Base-by-base conservation (phyloP, 23 red algal genomes). In the Gracilaria gracilis region DNA sequence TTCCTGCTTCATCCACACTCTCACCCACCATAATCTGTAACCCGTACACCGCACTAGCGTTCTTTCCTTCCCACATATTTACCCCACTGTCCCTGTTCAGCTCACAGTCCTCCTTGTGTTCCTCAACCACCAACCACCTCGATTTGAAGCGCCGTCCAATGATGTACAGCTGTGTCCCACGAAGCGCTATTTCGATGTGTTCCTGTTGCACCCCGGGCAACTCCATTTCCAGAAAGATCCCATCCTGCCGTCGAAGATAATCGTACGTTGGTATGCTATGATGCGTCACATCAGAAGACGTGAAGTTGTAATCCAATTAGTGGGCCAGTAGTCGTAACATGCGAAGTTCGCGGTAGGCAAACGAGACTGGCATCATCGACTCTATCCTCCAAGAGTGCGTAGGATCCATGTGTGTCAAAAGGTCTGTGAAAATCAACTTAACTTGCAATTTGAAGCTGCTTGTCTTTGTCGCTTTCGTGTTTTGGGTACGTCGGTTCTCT, bases 221-320 rank as follows among this genome's bases (percentile, higher is more conserved):
- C 25, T 77, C 72, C 21, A 77, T 42, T 77, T 77, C 40, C 72
- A 77, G 39, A 28, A 28, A 42, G 4, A 77, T 31, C n/a, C 50
- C 50, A 42, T 77, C 42, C 27, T 50, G 4, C 3, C 50, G 40
- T 77, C 72, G 72, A 2, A 51, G 38, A 35, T 28, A 77, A 51
- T 77, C 72, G 72, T 77, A 77, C 34, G 40, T 77, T 17, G 72
- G 72, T 17, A 77, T 42, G 23, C 27, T 40, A 5, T 77, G n/a
- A 13, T 77, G 21, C 2, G 72, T 77, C 2, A 40, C 46, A 25
- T 77, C 72, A 1, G 40, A 6, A 51, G 38, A n/a, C 27, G 4
- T 49, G 72, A 49, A 28, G 16, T 23, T 28, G 46, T 46, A 51
- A 8, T 51, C 72, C 38, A 77, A 28, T 37, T 51, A 42, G 28